Evolutionary conservation across 1,284 basidiomycete genomes (phyloP).

Genomic region (Melampsora abietis-canadensis): DNA sequence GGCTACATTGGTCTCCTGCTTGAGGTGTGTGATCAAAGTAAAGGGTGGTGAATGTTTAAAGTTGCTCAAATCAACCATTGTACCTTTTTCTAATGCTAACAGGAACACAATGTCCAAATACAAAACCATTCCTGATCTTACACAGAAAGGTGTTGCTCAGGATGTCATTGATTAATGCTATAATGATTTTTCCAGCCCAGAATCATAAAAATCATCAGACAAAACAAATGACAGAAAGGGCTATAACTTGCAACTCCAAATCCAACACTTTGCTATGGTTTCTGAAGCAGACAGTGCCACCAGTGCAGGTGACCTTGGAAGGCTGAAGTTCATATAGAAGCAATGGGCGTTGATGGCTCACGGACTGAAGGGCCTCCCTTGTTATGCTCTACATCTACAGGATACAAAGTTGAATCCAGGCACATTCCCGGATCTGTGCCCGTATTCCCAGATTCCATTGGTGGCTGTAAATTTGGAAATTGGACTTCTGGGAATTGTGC

Average conservation of each 20-base stretch:
- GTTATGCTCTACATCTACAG: slow-evolving; percentile 22
- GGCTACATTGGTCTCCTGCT: slow-evolving; percentile 8
- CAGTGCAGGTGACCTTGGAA: neutral
- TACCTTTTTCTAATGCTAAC: neutral
- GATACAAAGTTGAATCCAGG: no score
- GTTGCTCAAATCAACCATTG: no score
- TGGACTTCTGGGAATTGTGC: no score
- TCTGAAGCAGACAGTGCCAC: slow-evolving; percentile 10
- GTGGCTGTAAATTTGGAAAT: no score
- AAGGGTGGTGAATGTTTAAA: neutral
- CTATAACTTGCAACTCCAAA: neutral
- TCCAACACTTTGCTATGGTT: slow-evolving; percentile 11
- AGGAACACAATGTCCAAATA: neutral
- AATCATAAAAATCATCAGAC: neutral
- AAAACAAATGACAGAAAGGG: neutral
- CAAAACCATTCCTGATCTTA: neutral
- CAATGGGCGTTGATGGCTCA: slow-evolving; percentile 20
- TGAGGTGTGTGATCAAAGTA: neutral
- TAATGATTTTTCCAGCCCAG: neutral
- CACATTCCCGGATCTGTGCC: no score
- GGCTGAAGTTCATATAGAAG: slow-evolving; percentile 8
- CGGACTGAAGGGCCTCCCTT: slow-evolving; percentile 15
- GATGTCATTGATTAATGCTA: slow-evolving; percentile 9
- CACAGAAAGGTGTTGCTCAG: neutral
- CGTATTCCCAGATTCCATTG: no score